These are phyloP conservation scores for Clonostachys solani DNA, from an alignment of 2,329 filamentous ascomycete genomes.

Conservation along the genomic window DNA sequence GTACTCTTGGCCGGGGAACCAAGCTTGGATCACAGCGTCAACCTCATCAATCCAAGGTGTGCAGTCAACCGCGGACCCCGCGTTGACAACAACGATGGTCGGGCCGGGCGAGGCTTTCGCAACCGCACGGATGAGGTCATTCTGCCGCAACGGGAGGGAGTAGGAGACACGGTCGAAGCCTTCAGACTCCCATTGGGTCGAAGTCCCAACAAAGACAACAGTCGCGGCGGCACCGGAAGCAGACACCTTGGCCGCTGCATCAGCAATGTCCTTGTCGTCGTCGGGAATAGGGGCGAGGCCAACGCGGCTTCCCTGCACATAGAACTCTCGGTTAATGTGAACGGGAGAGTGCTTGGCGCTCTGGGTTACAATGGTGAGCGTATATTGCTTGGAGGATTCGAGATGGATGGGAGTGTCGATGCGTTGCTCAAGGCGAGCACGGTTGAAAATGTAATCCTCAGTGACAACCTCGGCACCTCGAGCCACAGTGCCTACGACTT, in stretches of 20 bases:
- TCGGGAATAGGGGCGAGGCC: slow-evolving; percentile 18
- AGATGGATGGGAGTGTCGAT: slow-evolving; percentile 2
- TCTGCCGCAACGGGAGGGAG: slow-evolving; percentile 49
- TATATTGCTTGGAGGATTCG: slow-evolving; percentile 12
- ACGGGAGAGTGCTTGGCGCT: slow-evolving; percentile 14
- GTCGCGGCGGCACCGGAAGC: slow-evolving; percentile 65
- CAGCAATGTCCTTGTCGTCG: slow-evolving; percentile 19
- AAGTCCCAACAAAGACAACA: slow-evolving; percentile 51
- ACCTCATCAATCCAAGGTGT: slow-evolving; percentile 50
- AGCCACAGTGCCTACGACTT: too few species aligned
- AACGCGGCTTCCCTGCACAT: slow-evolving; percentile 11
- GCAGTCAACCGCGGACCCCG: slow-evolving; percentile 49
- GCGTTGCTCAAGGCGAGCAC: too few species aligned
- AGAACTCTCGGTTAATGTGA: slow-evolving; percentile 3
- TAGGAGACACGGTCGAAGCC: slow-evolving; percentile 66
- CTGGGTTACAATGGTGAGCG: slow-evolving; percentile 11
- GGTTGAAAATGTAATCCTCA: too few species aligned
- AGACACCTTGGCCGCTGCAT: slow-evolving; percentile 43
- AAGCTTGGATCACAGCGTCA: slow-evolving; percentile 56
- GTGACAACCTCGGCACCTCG: too few species aligned
- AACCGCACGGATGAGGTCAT: slow-evolving; percentile 52
- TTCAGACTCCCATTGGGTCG: slow-evolving; percentile 41
- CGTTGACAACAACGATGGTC: slow-evolving; percentile 57
- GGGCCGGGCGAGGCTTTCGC: slow-evolving; percentile 48
- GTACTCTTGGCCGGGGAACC: slow-evolving; percentile 65